phyloP scores from a whole-genome alignment of 2,329 filamentous ascomycete genomes.

The Pseudogymnoascus sp. region DNA sequence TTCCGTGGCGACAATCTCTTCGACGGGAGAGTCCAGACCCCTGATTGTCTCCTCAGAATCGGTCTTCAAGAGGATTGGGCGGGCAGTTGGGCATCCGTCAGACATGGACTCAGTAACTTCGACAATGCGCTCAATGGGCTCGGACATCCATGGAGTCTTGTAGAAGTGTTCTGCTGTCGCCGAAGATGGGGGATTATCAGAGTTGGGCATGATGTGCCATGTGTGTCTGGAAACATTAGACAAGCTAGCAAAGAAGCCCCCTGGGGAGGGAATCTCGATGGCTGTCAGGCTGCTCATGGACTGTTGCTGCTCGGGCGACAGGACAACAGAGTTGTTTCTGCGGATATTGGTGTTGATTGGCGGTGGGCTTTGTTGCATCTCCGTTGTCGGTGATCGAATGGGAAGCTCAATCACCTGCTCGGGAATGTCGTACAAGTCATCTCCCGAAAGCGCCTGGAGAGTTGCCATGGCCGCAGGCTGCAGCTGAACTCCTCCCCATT shows the following conservation, averaged over 20 bases:
- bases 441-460: constrained; percentile 63
- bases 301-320: constrained; percentile 45
- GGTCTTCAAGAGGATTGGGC: constrained; percentile 39
- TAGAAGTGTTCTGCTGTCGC: constrained; percentile 92
- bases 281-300: constrained; percentile 68
- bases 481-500: constrained; percentile 68
- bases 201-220: constrained; percentile 62
- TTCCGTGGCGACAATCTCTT: constrained; percentile 54
- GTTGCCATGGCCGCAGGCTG: constrained; percentile 76
- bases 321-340: constrained; percentile 32
- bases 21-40: constrained; percentile 27
- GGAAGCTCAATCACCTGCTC: constrained; percentile 50
- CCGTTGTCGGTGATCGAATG: constrained; percentile 35
- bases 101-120: constrained; percentile 40
- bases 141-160: constrained; percentile 63
- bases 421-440: constrained; percentile 51
- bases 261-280: constrained; percentile 83
- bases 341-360: constrained; percentile 40
- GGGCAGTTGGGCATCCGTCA: constrained; percentile 61
- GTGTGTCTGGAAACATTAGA: constrained; percentile 69
- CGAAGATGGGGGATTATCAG: constrained; percentile 66
- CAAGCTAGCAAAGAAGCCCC: constrained; percentile 83
- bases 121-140: constrained; percentile 52
- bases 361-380: constrained; percentile 47
- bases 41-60: constrained; percentile 34